These are phyloP conservation scores for Noccaea bulbosa DNA, from an alignment of 345 rosid species.

Conservation along the genomic window DNA sequence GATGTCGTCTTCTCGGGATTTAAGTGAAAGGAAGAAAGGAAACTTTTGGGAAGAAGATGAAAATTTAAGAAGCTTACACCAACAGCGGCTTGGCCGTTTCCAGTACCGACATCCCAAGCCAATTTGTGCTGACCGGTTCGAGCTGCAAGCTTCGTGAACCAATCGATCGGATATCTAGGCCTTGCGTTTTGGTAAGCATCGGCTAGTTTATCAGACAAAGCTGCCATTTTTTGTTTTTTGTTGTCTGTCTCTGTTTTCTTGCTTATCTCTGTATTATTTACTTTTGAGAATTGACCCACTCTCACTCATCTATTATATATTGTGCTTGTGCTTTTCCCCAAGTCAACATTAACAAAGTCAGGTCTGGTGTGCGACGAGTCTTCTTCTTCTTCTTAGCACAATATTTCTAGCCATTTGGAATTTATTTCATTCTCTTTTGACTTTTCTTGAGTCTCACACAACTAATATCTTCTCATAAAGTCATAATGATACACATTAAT, in stretches of 20 bases:
- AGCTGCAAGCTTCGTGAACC: conserved; percentile 62
- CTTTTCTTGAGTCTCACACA: conserved; percentile 1
- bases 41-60: conserved; percentile 14
- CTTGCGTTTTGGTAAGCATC: conserved; percentile 59
- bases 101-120: conserved; percentile 75
- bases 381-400: conserved; percentile 2
- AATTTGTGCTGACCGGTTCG: conserved; percentile 52
- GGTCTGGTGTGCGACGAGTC: conserved; percentile 27
- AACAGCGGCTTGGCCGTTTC: conserved; percentile 71
- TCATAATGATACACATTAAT: no score
- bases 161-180: conserved; percentile 56
- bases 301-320: conserved; percentile 10
- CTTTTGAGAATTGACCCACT: background rate
- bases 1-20: background rate
- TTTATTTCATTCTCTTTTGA: background rate
- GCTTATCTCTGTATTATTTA: conserved; percentile 2
- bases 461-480: no score
- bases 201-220: conserved; percentile 64
- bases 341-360: conserved; percentile 33
- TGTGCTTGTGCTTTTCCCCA: background rate
- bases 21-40: background rate
- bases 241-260: conserved; percentile 8
- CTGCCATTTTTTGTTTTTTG: conserved; percentile 43
- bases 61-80: conserved; percentile 46
- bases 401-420: conserved; percentile 1